These are phyloP conservation scores for Candida nonsorbophila DNA, from an alignment of 805 yeast genomes.

Conservation along the genomic window DNA sequence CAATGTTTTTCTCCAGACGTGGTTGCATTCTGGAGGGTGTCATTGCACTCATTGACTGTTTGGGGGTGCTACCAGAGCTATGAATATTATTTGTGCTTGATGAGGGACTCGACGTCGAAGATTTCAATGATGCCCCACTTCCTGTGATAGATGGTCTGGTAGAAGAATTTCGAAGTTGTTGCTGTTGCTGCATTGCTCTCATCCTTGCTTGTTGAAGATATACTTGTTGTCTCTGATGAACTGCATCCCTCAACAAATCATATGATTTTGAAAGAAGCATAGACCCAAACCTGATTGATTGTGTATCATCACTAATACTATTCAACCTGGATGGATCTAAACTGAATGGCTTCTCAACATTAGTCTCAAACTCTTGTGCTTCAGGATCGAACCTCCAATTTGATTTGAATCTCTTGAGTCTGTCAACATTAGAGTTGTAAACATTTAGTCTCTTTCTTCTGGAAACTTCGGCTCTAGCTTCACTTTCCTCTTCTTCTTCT, in stretches of 20 bases:
- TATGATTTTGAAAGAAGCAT: conserved; percentile 86
- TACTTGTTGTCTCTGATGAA: conserved; percentile 56
- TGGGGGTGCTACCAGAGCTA: conserved; percentile 12
- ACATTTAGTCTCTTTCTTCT: conserved; percentile 24
- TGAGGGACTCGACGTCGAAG: no score
- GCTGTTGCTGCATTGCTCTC: conserved; percentile 39
- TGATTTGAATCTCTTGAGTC: conserved; percentile 45
- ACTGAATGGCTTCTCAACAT: conserved; percentile 45
- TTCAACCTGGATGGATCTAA: conserved; percentile 81
- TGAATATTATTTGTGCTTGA: conserved; percentile 2
- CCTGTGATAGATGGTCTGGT: no score
- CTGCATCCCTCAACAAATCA: conserved; percentile 71
- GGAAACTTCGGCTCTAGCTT: background rate
- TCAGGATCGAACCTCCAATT: conserved; percentile 69
- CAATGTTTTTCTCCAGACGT: no score
- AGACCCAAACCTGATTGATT: conserved; percentile 84
- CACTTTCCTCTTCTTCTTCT: conserved; percentile 7
- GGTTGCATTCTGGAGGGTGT: no score
- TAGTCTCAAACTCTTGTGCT: conserved; percentile 31
- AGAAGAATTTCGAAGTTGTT: no score
- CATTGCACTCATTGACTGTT: no score
- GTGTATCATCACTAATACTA: conserved; percentile 80
- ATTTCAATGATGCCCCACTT: no score
- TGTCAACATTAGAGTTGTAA: conserved; percentile 43
- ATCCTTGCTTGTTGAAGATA: conserved; percentile 46